These are phyloP conservation scores for Populus hybrid DNA, from an alignment of 441 rosid species.

Conservation along the genomic window DNA sequence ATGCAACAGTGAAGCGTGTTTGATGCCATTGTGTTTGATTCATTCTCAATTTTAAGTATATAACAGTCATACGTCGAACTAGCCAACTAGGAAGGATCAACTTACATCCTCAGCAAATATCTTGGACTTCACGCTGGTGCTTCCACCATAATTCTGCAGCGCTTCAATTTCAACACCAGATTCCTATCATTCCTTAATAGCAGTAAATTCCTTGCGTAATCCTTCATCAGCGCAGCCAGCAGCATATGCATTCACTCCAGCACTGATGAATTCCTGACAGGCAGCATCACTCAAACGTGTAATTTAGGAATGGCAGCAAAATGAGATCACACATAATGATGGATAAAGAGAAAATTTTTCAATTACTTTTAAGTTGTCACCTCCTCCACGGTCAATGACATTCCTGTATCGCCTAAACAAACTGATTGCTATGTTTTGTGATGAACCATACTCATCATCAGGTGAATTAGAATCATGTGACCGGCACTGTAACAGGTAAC, in stretches of 20 bases:
- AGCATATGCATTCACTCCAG: slow-evolving; percentile 88
- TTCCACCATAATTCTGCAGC: slow-evolving; percentile 58
- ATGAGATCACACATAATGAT: slow-evolving; percentile 3
- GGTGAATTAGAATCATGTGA: slow-evolving; percentile 47
- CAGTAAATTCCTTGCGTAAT: slow-evolving; percentile 65
- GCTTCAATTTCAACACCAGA: slow-evolving; percentile 61
- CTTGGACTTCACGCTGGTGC: slow-evolving; percentile 63
- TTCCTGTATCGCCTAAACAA: slow-evolving; percentile 78
- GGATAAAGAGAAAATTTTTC: slow-evolving; percentile 19
- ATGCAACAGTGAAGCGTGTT: not conserved
- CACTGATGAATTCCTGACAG: slow-evolving; percentile 71
- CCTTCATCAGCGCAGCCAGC: slow-evolving; percentile 85
- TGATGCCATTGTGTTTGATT: not conserved
- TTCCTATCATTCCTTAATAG: slow-evolving; percentile 67
- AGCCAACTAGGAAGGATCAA: not conserved
- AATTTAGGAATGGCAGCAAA: slow-evolving; percentile 9
- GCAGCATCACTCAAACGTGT: slow-evolving; percentile 15
- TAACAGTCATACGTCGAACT: not conserved
- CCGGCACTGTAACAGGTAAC: slow-evolving; percentile 43
- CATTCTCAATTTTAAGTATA: not conserved
- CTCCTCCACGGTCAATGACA: slow-evolving; percentile 86
- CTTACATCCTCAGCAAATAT: slow-evolving; percentile 62
- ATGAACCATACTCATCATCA: slow-evolving; percentile 86
- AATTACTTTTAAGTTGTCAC: slow-evolving; percentile 83
- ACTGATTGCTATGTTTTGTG: slow-evolving; percentile 81